Evolutionary conservation across 2,329 filamentous ascomycete species (phyloP).

Genomic region (Pseudopithomyces chartarum): DNA sequence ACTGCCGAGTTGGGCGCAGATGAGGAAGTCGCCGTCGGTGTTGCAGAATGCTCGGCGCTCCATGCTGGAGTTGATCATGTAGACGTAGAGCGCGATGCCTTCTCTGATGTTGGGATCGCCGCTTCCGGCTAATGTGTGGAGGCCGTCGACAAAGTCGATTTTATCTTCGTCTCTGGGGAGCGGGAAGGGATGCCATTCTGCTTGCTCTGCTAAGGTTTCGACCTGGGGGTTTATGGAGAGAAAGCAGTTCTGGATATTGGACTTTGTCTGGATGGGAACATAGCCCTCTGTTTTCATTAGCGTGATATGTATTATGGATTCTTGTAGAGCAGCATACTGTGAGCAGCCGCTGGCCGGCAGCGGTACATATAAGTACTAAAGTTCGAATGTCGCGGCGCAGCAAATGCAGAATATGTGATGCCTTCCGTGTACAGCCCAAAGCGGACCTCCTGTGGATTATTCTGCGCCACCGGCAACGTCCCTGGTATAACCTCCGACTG

Average conservation of each 20-base stretch:
- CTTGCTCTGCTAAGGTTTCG: constrained; percentile 56
- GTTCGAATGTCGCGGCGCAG: constrained; percentile 49
- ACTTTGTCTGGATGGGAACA: constrained; percentile 31
- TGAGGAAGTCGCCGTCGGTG: constrained; percentile 47
- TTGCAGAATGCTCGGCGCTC: constrained; percentile 53
- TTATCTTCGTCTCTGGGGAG: constrained; percentile 42
- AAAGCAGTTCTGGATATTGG: constrained; percentile 51
- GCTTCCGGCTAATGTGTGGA: constrained; percentile 56
- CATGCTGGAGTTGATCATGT: constrained; percentile 56
- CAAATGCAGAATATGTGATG: constrained; percentile 52
- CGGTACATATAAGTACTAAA: constrained; percentile 54
- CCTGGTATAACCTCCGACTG: constrained; percentile 51
- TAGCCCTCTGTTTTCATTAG: constrained; percentile 32
- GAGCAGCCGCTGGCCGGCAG: constrained; percentile 50
- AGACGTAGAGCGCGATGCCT: constrained; percentile 57
- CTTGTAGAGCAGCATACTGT: constrained; percentile 33
- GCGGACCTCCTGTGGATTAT: constrained; percentile 49
- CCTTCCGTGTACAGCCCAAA: constrained; percentile 54
- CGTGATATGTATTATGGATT: background rate
- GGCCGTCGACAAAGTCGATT: constrained; percentile 54
- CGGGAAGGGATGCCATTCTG: constrained; percentile 54
- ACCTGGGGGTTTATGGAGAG: constrained; percentile 54
- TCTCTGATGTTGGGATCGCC: constrained; percentile 58
- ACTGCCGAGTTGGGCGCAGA: constrained; percentile 42
- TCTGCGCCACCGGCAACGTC: constrained; percentile 49